Base-by-base conservation (phyloP, 116 monocot species). In the Phalaenopsis hybrid region DNA sequence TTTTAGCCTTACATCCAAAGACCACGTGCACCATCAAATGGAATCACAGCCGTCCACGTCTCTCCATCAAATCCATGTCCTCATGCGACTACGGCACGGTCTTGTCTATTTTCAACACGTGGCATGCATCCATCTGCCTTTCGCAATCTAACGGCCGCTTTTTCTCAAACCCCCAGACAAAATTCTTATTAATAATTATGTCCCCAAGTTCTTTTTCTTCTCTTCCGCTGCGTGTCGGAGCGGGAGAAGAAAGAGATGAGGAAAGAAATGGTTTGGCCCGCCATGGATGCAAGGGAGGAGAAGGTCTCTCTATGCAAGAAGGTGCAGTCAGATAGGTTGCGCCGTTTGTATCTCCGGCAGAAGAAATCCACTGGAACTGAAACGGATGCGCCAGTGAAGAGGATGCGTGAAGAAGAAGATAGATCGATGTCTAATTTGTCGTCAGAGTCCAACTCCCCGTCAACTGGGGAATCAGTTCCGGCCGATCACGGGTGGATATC, bases 401-500 rank as follows among this genome's bases (percentile, higher is more conserved):
- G 16, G 33, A 79, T 34, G 58, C 34, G 58, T 5, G 28, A n/a
- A 23, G 55, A 57, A 41, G 65, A 79, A 18, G 65, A 79, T 44
- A 37, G 57, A 57, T 51, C 78, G 34, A 37, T 34, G n/a, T 13
- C 46, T 5, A 49, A 20, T 18, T 78, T 52, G 28, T 15, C 78
- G 1, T 51, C 78, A 8, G 21, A 18, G 0, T 78, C 78, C 52
- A 33, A 5, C 13, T 49, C 76, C 48, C 9, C 46, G 1, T 76
- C 44, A 0, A 25, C 52, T 4, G 52, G 9, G 8, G 78, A 78
- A 23, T 23, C 78, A 8, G 11, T 7, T 28, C 20, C 12, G 18
- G 17, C 49, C 6, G 34, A 28, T 46, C 81, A 89, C 69, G 94
- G 94, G 46, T 81, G 76, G 81, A 86, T 85, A 23, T 90, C 94